These are phyloP conservation scores for Suhomyces wounanorum DNA, from an alignment of 1,139 yeast genomes.

Conservation along the genomic window DNA sequence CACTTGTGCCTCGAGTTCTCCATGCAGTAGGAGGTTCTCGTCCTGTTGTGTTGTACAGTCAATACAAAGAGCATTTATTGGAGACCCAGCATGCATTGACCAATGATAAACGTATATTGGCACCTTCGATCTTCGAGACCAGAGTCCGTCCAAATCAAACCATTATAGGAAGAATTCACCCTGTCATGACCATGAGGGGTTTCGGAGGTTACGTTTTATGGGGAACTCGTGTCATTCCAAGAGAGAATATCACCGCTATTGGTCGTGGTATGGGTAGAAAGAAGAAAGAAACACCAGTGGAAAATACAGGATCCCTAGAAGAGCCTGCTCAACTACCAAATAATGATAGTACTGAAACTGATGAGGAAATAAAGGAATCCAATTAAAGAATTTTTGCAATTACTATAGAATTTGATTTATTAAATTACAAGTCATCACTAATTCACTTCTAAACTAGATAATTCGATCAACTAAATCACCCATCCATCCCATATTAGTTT, in stretches of 20 bases:
- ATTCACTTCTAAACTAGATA: neutral
- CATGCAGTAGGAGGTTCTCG: slow-evolving; percentile 82
- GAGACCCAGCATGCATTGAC: slow-evolving; percentile 70
- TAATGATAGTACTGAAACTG: neutral
- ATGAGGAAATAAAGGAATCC: neutral
- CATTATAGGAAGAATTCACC: slow-evolving; percentile 91
- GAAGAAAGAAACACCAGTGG: slow-evolving; percentile 18
- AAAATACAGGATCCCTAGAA: slow-evolving; percentile 6
- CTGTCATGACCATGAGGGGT: slow-evolving; percentile 90
- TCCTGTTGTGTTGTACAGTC: slow-evolving; percentile 80
- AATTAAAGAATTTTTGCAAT: neutral
- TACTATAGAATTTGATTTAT: neutral
- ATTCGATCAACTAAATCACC: neutral
- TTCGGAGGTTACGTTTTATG: slow-evolving; percentile 87
- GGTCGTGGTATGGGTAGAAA: slow-evolving; percentile 52
- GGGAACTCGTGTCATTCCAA: slow-evolving; percentile 81
- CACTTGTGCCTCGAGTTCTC: slow-evolving; percentile 62
- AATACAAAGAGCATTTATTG: slow-evolving; percentile 74
- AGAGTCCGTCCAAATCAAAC: slow-evolving; percentile 89
- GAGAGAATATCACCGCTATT: slow-evolving; percentile 54
- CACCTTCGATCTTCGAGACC: slow-evolving; percentile 82
- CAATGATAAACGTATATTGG: slow-evolving; percentile 68
- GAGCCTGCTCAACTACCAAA: neutral
- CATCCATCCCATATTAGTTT: slow-evolving; percentile 4
- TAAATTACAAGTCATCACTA: neutral